Evolutionary conservation across 805 yeast genomes (phyloP), one percentile per base, ranked within the genome.

Genomic region (Candida maesae): DNA sequence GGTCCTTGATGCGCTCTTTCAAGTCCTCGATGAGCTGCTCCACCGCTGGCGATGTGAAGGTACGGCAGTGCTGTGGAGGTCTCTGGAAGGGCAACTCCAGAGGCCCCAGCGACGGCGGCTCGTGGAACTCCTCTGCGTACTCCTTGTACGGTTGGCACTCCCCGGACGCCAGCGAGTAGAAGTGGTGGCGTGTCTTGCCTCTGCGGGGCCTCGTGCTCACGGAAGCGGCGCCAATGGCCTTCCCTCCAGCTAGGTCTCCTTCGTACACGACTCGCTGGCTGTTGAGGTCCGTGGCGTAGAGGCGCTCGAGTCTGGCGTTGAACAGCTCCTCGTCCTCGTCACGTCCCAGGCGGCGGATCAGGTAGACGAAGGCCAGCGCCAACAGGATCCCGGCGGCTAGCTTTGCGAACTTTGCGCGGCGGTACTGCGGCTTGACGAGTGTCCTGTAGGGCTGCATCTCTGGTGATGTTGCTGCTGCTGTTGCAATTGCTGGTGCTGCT

Each of bases 1-100:
- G 73, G 56, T 81, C 81, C 26, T 59, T 57, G 15, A 86, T 65
- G 47, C 72, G 67, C 11, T 38, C 36, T 36, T 65, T 72, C 58
- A 85, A 65, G 36, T 78, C 81, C 3, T 49, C 56, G 17, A 88
- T 75, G 26, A 79, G 64, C 13, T 55, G 51, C 48, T 88, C 96
- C 3, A 89, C 81, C 0, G 76, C 75, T 0, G 55, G 50, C 0
- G 90, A 81, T 3, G 45, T 49, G 58, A 86, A 88, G 0, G 95
- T 88, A 7, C 96, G 74, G 57, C 96, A 89, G 27, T 71, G 58
- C 12, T 64, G 65, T 0, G 76, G 67, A 2, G 96, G 96, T 50
- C 96, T 67, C 79, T 86, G 90, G 49, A 56, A 84, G 2, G 95
- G 87, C 44, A 81, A 66, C 28, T 60, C 51, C 36, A 74, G 59